Evolutionary conservation across 73 alveolate species (phyloP), one percentile per base, ranked within the genome.

Genomic region (Uronychia binucleata): DNA sequence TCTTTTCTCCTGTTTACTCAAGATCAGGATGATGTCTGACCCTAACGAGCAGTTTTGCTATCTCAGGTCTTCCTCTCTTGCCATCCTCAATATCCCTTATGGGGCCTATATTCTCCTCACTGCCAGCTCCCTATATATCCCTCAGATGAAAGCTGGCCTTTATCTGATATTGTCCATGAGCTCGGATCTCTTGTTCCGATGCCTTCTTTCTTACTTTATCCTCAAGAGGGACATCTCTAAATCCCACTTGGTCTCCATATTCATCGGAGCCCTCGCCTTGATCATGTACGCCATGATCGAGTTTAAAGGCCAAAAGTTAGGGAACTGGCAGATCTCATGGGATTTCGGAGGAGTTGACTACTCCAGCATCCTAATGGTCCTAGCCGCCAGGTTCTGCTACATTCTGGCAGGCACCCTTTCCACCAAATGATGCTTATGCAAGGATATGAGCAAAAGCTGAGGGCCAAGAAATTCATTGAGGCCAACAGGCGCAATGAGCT

Each of bases 121-220:
- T 33, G 91, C 91, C 28, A 35, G 30, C 59, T 85, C 91, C 1
- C 57, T 85, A 77, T 85, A 74, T 31, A 25, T 77, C 28, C 30
- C 57, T 19, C 76, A 76, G 14, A 85, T 85, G 91, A 58, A 76
- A 34, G 33, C 86, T 25, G 60, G 86, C 75, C 5, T 80, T 58
- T 85, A 31, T 59, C 33, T 85, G 57, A 85, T 85, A 28, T 1
- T 85, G 31, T 76, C 86, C 1, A 13, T 85, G 1, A 46, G 83
- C 26, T 57, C 78, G 1, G 91, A 85, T 31, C 57, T 85, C 31
- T 5, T 85, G 1, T 85, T 81, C 80, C 46, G 58, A 25, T 77
- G 79, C 34, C 32, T 85, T 26, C 59, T 85, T 26, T 85, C 91
- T 13, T 33, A 77, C 8, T 5, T 77, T 19, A 30, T 85, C 31